Evolutionary conservation across 2,329 filamentous ascomycete genomes (phyloP).

Genomic region (Xylaria arbuscula): DNA sequence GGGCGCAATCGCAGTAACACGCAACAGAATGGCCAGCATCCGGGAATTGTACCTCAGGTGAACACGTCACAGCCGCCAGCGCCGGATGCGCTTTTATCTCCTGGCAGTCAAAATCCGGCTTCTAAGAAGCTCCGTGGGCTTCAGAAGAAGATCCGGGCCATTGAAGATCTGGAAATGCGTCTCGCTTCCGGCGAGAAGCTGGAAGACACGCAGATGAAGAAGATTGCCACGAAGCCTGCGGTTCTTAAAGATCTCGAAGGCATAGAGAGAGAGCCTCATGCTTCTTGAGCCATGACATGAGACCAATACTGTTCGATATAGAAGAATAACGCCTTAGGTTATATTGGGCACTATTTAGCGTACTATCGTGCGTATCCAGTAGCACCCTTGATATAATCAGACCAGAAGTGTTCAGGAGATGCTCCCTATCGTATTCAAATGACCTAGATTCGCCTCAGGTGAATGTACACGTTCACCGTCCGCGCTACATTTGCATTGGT

Average conservation of each 20-base stretch:
- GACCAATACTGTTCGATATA: neutral
- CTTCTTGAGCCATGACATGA: slow-evolving; percentile 4
- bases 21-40: slow-evolving; percentile 54
- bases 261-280: slow-evolving; percentile 57
- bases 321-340: slow-evolving; percentile 7
- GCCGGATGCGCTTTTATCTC: slow-evolving; percentile 57
- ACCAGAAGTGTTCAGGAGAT: neutral
- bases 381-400: neutral
- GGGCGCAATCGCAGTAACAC: slow-evolving; percentile 65
- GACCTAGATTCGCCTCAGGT: neutral
- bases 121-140: slow-evolving; percentile 95
- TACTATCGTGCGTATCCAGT: slow-evolving; percentile 4
- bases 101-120: slow-evolving; percentile 71
- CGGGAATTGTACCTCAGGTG: slow-evolving; percentile 45
- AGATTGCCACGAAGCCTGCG: slow-evolving; percentile 87
- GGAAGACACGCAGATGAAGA: slow-evolving; percentile 98
- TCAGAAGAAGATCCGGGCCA: slow-evolving; percentile 96
- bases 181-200: slow-evolving; percentile 94
- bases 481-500: no score
- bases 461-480: neutral
- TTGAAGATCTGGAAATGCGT: slow-evolving; percentile 98
- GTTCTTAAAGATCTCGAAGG: slow-evolving; percentile 85
- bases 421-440: neutral
- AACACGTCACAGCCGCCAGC: slow-evolving; percentile 55
- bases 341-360: slow-evolving; percentile 30